Evolutionary conservation across 2,329 filamentous ascomycete species (phyloP), one percentile per base, ranked within the genome.

Genomic region (Hypoxylon sp.): DNA sequence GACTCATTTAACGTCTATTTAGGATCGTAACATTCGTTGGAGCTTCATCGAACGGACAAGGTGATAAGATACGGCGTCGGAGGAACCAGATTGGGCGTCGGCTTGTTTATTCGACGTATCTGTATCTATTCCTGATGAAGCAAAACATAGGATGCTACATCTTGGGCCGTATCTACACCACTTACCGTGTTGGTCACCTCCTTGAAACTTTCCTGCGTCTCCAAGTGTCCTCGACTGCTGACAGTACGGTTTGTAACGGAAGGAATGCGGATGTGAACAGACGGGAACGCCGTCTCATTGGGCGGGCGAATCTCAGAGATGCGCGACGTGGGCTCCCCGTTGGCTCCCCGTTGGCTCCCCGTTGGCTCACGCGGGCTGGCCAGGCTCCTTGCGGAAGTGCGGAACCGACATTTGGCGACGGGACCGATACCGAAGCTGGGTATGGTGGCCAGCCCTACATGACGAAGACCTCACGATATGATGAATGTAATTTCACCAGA

Each of bases 171-270:
- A 43, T 57, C 26, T 31, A 47, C 43, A 35, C 51, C 51, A 41
- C 48, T 43, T 55, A 58, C 35, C 40, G 50, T 43, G 60, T 58
- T 58, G 49, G 46, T 37, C 23, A 40, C 33, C 57, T 35, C 18
- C n/a, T 40, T 60, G 57, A 63, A 63, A 63, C 60, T 40, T 17
- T 37, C 27, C 50, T 54, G 55, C 55, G 27, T 52, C 11, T 42
- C 31, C 31, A 52, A 38, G 17, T 15, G 37, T 7, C 31, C 31
- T 15, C 2, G 24, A 11, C n/a, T 60, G 59, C 60, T 60, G 24
- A 59, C 55, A 47, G 38, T 17, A 29, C 37, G 10, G 38, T 55
- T 55, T 55, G 46, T 54, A 58, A 61, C 31, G 15, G 55, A 41
- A 58, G 55, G 58, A 58, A 38, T 50, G 46, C 46, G 48, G 31